Evolutionary conservation across 208 protist genomes (phyloP), one percentile per base, ranked within the genome.

Genomic region (Crithidia sp.): DNA sequence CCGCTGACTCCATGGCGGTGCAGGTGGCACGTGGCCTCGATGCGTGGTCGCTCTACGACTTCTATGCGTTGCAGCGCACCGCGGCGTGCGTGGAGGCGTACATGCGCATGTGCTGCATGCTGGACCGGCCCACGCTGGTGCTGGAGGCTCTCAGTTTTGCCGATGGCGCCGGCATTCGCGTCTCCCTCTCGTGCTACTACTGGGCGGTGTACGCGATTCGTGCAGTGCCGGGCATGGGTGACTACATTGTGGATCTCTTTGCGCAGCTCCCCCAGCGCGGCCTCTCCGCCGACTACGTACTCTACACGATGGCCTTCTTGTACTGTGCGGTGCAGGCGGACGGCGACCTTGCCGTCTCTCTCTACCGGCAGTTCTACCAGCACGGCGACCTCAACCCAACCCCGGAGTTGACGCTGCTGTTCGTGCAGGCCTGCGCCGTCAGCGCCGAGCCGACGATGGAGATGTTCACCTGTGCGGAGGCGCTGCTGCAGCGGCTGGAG

Each of bases 1-100:
- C 19, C 5, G 28, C 55, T 2, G 50, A 72, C 3, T 52, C 44
- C 4, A 58, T 60, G n/a, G 62, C 74, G 40, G 58, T 52, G 37
- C 63, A 80, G 40, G 71, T 75, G 54, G 72, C 83, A 61, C 74
- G 64, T n/a, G 92, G 93, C 57, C 70, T 91, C 54, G 94, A 97
- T 47, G 67, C 84, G 52, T 97, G 94, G 92, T 79, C 84, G 7
- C 84, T 97, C 14, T 97, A 83, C 74, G 94, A 97, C 72, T 95
- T 97, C 74, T 97, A 94, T 73, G 67, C 85, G 44, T 74, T 96
- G 19, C 55, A 45, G 37, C 91, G 90, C 55, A 87, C 64, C 58
- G 77, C 75, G 5, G 59, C 52, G 6, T 87, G 85, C 40, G 64
- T 96, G 44, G 88, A 89, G 73, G 84, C 90, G 36, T 93, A 94